phyloP scores from a whole-genome alignment of 192 early-diverging fungal species.

The Coemansia sp. region DNA sequence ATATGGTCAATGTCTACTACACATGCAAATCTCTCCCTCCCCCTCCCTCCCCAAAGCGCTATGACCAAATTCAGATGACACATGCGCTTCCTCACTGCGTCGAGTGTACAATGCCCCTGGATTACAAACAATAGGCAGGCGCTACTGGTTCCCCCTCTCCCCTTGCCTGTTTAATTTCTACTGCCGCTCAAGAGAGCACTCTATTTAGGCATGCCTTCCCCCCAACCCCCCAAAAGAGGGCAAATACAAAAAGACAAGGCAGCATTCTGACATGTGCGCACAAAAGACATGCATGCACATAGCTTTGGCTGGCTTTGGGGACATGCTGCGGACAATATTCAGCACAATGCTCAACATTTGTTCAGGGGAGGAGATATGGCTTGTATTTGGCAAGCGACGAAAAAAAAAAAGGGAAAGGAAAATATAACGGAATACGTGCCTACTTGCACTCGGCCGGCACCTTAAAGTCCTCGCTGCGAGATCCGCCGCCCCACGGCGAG shows the following conservation, averaged over 20 bases:
- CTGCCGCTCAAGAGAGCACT: not conserved
- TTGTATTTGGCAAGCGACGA: no score
- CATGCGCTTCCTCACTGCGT: not conserved
- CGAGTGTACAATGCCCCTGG: not conserved
- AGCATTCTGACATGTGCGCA: not conserved
- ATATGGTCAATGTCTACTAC: not conserved
- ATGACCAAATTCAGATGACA: not conserved
- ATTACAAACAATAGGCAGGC: not conserved
- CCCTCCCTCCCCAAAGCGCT: not conserved
- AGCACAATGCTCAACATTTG: not conserved
- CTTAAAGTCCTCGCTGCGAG: constrained; percentile 59
- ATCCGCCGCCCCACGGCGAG: constrained; percentile 64
- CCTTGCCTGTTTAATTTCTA: constrained; percentile 1
- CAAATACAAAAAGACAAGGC: not conserved
- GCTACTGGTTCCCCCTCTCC: not conserved
- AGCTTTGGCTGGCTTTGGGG: not conserved
- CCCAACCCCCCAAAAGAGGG: not conserved
- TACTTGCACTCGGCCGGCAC: constrained; percentile 52
- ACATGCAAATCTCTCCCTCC: not conserved
- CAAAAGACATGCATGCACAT: not conserved
- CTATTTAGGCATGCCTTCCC: not conserved
- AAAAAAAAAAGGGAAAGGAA: not conserved
- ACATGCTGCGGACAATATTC: not conserved
- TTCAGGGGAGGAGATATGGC: not conserved
- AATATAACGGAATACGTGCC: not conserved